Conservation (phyloP, 169 alveolate genomes). For the Eimeria maxima region DNA sequence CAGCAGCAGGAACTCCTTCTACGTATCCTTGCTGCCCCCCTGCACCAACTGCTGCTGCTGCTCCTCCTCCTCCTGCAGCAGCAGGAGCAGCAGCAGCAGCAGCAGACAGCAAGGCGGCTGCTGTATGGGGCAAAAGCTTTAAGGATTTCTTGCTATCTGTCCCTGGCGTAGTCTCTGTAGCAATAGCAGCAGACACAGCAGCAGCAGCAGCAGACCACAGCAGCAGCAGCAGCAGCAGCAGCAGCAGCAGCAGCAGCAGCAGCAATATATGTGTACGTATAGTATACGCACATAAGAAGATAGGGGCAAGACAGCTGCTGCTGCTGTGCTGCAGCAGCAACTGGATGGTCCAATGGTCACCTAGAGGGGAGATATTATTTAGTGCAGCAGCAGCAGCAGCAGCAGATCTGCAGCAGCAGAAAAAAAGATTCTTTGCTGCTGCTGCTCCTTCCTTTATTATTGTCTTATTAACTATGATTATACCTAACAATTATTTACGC, state of each 20-base stretch:
- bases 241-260: not conserved
- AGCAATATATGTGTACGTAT: not conserved
- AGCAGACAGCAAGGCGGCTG: not conserved
- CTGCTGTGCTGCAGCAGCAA: not conserved
- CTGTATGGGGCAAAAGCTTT: not conserved
- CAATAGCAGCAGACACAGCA: not conserved
- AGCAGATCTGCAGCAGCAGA: too few species aligned
- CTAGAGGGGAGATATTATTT: not conserved
- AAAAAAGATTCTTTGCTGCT: too few species aligned
- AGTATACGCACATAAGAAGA: not conserved
- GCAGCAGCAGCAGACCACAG: not conserved
- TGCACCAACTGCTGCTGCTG: too few species aligned
- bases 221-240: too few species aligned
- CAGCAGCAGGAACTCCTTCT: too few species aligned
- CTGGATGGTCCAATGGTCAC: not conserved
- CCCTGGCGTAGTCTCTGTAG: constrained; percentile 15
- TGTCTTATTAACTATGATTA: not conserved
- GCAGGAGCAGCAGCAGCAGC: too few species aligned
- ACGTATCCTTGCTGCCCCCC: too few species aligned
- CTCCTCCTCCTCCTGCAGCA: too few species aligned
- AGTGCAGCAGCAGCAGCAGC: too few species aligned
- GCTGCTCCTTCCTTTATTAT: too few species aligned
- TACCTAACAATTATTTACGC: not conserved
- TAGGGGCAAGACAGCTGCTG: constrained; percentile 10
- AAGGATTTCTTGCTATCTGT: not conserved